phyloP scores from a whole-genome alignment of 441 rosid species.

The Kokia cookei region DNA sequence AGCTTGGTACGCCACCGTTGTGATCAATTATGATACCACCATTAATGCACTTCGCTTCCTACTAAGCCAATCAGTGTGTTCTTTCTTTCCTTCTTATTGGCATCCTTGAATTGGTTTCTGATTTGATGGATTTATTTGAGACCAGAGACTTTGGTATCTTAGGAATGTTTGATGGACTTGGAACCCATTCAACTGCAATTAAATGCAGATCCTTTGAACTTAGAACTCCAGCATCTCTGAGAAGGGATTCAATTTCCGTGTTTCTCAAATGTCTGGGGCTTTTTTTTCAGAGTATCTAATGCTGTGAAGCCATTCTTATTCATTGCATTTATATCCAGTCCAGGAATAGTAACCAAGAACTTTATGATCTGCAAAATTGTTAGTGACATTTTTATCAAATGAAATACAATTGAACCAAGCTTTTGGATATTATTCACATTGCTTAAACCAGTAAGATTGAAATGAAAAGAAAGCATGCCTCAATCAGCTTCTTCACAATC shows the following conservation, averaged over 20 bases:
- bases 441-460: background rate
- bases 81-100: background rate
- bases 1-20: slow-evolving; percentile 22
- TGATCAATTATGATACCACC: slow-evolving; percentile 18
- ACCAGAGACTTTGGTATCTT: background rate
- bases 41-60: slow-evolving; percentile 13
- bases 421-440: background rate
- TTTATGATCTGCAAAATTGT: slow-evolving; percentile 10
- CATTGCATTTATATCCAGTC: slow-evolving; percentile 6
- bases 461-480: slow-evolving; percentile 2
- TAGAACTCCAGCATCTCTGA: background rate
- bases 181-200: background rate
- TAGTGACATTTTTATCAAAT: background rate
- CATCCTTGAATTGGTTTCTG: background rate
- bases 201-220: background rate
- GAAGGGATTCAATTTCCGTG: background rate
- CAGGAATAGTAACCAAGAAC: background rate
- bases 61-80: slow-evolving; percentile 5
- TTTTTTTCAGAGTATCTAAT: slow-evolving; percentile 1
- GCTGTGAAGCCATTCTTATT: slow-evolving; percentile 8
- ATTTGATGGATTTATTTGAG: background rate
- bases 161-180: background rate
- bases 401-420: background rate
- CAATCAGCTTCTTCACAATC: slow-evolving; percentile 14
- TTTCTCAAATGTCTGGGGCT: background rate